phyloP scores from a whole-genome alignment of 257 asterid species.

The Cordia subcordata region DNA sequence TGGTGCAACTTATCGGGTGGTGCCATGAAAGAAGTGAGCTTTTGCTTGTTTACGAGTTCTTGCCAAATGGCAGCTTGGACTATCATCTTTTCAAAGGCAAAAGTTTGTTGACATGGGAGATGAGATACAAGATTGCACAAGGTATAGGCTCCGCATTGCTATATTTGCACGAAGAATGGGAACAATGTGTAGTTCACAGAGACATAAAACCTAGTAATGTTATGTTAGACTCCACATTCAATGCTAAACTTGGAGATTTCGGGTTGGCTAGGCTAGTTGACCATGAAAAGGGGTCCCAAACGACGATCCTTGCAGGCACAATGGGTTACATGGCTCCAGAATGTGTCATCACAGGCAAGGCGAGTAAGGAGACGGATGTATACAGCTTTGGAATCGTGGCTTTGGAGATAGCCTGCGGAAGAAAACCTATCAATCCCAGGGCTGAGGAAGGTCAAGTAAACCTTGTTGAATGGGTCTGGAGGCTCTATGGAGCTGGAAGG shows the following conservation, averaged over 20 bases:
- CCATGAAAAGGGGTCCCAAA: slow-evolving; percentile 36
- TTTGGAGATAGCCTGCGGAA: slow-evolving; percentile 31
- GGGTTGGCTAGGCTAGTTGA: slow-evolving; percentile 45
- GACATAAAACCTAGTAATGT: slow-evolving; percentile 40
- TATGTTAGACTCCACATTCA: slow-evolving; percentile 40
- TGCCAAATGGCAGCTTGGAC: slow-evolving; percentile 48
- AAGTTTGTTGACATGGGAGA: slow-evolving; percentile 12
- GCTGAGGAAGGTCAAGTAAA: slow-evolving; percentile 9
- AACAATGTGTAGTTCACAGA: slow-evolving; percentile 38
- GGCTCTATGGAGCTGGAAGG: slow-evolving; percentile 23
- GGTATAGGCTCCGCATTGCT: slow-evolving; percentile 39
- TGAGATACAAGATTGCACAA: slow-evolving; percentile 30
- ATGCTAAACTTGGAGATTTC: slow-evolving; percentile 43
- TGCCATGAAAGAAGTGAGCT: slow-evolving; percentile 39
- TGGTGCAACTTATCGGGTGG: slow-evolving; percentile 56
- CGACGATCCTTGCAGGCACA: slow-evolving; percentile 34
- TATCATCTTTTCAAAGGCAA: slow-evolving; percentile 22
- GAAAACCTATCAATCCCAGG: slow-evolving; percentile 16
- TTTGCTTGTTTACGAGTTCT: slow-evolving; percentile 37
- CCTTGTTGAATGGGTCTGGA: slow-evolving; percentile 39
- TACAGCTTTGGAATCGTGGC: slow-evolving; percentile 32
- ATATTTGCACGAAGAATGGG: slow-evolving; percentile 41
- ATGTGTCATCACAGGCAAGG: slow-evolving; percentile 26
- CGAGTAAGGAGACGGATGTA: slow-evolving; percentile 35
- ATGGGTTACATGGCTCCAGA: slow-evolving; percentile 47